These are phyloP conservation scores for Claviceps paspali DNA, from an alignment of 2,329 filamentous ascomycete genomes.

Conservation along the genomic window DNA sequence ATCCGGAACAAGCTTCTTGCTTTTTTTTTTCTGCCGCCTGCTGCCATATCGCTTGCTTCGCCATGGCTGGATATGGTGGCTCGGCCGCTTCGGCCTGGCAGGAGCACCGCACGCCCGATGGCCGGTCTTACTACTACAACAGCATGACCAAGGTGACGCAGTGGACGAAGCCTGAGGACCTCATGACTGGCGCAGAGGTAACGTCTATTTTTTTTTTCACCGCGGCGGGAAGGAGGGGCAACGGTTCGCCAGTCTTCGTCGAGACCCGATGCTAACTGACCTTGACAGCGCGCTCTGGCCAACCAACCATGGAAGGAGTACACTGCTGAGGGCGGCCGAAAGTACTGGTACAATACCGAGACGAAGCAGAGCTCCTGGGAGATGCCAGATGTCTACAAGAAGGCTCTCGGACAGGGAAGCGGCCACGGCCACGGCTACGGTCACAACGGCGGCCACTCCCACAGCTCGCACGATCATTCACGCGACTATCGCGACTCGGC, in stretches of 20 bases:
- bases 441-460: slow-evolving; percentile 24
- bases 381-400: slow-evolving; percentile 72
- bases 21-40: not conserved
- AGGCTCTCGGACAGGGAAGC: slow-evolving; percentile 39
- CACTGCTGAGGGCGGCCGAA: slow-evolving; percentile 67
- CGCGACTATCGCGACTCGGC: slow-evolving; percentile 24
- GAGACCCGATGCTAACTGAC: not conserved
- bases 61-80: slow-evolving; percentile 44
- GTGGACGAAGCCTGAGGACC: slow-evolving; percentile 86
- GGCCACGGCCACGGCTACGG: slow-evolving; percentile 20
- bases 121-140: slow-evolving; percentile 86
- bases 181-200: slow-evolving; percentile 75
- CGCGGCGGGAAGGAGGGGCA: too few species aligned
- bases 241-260: not conserved
- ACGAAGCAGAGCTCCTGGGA: slow-evolving; percentile 90
- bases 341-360: slow-evolving; percentile 92
- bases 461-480: slow-evolving; percentile 22
- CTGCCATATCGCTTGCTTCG: too few species aligned
- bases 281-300: slow-evolving; percentile 53
- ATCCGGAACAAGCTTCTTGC: not conserved
- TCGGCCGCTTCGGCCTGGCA: slow-evolving; percentile 50
- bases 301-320: slow-evolving; percentile 90
- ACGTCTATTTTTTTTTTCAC: slow-evolving; percentile 7
- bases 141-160: slow-evolving; percentile 69
- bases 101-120: slow-evolving; percentile 67